A percentile compares a stretch with the other conserved stretches of the same genome.
Conservation (phyloP, 140 eudicot genomes). For the Ambrosia hybrid region DNA sequence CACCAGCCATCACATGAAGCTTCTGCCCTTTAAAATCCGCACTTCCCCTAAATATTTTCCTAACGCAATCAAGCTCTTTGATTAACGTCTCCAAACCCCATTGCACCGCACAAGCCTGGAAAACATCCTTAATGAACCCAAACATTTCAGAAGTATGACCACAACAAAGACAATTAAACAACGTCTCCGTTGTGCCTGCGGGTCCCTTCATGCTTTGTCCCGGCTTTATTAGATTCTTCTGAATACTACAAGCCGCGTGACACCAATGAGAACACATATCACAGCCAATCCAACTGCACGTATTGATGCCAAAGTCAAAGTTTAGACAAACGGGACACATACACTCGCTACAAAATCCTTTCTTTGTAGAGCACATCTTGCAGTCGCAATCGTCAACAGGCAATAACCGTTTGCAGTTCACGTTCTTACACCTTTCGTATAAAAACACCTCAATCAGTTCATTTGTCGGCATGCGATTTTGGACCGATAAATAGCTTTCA, state of each 20-base stretch:
- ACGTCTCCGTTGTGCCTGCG: constrained; percentile 56
- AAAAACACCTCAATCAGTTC: constrained; percentile 67
- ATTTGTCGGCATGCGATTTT: constrained; percentile 38
- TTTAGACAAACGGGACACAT: constrained; percentile 79
- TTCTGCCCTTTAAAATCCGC: constrained; percentile 73
- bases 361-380: constrained; percentile 72
- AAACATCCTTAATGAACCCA: constrained; percentile 80
- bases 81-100: constrained; percentile 55
- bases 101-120: constrained; percentile 53
- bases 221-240: constrained; percentile 61
- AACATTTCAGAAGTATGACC: constrained; percentile 87
- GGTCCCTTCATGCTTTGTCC: constrained; percentile 66
- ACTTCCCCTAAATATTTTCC: constrained; percentile 56
- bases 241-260: constrained; percentile 65
- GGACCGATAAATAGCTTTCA: constrained; percentile 45
- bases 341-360: constrained; percentile 82
- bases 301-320: constrained; percentile 73
- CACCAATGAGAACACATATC: constrained; percentile 90
- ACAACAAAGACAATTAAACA: constrained; percentile 77
- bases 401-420: constrained; percentile 57
- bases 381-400: constrained; percentile 88
- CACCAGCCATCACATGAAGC: constrained; percentile 53
- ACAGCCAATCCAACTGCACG: constrained; percentile 96
- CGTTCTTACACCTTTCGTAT: constrained; percentile 63
- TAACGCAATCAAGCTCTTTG: constrained; percentile 77